These are phyloP conservation scores for Circinella minor DNA, from an alignment of 371 early-diverging fungal genomes.

Conservation along the genomic window DNA sequence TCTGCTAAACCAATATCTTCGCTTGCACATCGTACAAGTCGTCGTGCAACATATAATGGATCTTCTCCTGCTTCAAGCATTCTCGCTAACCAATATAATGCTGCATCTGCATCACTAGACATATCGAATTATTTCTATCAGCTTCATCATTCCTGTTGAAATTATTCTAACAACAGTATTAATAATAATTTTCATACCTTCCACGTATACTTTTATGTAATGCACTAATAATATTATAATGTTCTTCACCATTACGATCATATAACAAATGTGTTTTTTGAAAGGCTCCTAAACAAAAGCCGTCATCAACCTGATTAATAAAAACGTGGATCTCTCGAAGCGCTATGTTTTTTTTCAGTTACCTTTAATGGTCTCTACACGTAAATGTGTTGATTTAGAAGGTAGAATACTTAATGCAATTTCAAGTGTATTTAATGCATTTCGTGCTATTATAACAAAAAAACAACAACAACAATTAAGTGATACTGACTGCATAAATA, in stretches of 20 bases:
- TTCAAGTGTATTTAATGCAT: conserved; percentile 73
- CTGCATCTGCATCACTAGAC: conserved; percentile 70
- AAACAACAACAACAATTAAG: no score
- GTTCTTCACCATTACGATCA: conserved; percentile 86
- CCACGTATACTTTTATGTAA: conserved; percentile 87
- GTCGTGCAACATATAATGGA: conserved; percentile 80
- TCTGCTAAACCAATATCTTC: conserved; percentile 93
- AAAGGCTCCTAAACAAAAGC: conserved; percentile 53
- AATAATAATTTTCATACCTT: conserved; percentile 36
- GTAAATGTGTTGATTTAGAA: conserved; percentile 25
- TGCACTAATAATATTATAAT: conserved; percentile 89
- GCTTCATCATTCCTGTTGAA: no score
- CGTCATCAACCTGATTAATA: background rate
- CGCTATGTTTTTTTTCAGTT: background rate
- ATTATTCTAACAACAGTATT: background rate
- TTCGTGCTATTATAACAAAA: conserved; percentile 51
- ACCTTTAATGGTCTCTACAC: conserved; percentile 40
- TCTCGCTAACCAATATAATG: conserved; percentile 83
- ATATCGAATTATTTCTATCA: no score
- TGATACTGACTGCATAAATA: no score
- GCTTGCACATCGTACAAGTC: conserved; percentile 80
- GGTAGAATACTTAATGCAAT: conserved; percentile 54
- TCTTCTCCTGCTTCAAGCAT: conserved; percentile 93
- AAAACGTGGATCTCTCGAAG: no score
- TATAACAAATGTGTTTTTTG: conserved; percentile 82